Percentiles rank a stretch among this genome's conserved stretches.
Conservation (phyloP, 805 yeast genomes). For the Starmerella tilneyi region DNA sequence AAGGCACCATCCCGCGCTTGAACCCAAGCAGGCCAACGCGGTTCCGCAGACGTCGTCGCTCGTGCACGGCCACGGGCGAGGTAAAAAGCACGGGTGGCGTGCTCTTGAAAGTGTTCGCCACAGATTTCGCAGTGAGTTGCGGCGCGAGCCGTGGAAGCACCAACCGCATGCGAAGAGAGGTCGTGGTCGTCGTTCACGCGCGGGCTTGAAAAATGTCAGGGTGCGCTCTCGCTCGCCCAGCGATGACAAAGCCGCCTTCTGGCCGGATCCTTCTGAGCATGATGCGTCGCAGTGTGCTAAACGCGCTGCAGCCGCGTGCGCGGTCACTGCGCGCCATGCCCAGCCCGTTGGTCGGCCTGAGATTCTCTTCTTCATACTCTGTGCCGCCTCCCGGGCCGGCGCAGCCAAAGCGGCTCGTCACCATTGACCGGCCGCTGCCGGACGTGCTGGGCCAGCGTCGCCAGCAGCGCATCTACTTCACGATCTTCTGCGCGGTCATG, state of each 20-base stretch:
- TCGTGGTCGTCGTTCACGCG: background rate
- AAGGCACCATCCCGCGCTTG: constrained; percentile 81
- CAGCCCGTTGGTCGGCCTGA: background rate
- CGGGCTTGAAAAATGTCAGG: background rate
- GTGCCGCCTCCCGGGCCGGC: too few species aligned
- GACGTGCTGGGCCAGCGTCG: constrained; percentile 38
- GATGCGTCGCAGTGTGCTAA: background rate
- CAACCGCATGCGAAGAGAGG: constrained; percentile 9
- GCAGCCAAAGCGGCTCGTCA: constrained; percentile 33
- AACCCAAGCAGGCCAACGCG: constrained; percentile 80
- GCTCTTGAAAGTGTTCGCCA: constrained; percentile 30
- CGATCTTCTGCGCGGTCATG: constrained; percentile 45
- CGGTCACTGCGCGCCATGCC: background rate
- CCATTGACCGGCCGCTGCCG: constrained; percentile 72
- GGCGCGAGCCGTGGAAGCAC: constrained; percentile 22
- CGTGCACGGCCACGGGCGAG: constrained; percentile 57
- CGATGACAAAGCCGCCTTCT: constrained; percentile 3
- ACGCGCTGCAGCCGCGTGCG: background rate
- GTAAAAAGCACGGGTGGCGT: constrained; percentile 47
- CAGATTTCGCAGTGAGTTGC: constrained; percentile 30
- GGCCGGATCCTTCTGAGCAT: background rate
- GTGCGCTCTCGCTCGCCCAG: background rate
- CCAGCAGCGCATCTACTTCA: constrained; percentile 45
- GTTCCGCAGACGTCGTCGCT: constrained; percentile 57
- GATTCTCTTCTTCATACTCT: too few species aligned